Conservation (phyloP, 495 filamentous ascomycete genomes). For the Aspergillus diversus region DNA sequence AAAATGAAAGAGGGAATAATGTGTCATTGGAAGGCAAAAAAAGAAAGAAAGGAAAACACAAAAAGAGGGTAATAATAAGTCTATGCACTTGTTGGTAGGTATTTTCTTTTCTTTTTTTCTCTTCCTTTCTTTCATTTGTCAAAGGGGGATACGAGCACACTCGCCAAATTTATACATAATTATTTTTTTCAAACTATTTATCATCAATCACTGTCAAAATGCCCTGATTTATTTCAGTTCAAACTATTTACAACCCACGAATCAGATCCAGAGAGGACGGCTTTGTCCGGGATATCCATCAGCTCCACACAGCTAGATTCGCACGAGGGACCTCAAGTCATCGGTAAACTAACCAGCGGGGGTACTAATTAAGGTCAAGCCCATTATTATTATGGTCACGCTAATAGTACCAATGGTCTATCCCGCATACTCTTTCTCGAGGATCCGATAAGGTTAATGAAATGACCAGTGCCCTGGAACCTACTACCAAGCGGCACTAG, state of each 20-base stretch:
- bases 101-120: conserved; percentile 15
- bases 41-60: conserved; percentile 17
- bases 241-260: neutral
- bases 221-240: neutral
- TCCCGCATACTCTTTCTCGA: conserved; percentile 3
- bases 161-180: neutral
- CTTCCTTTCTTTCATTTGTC: conserved; percentile 1
- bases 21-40: conserved; percentile 26
- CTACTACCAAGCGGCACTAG: conserved; percentile 6
- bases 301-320: conserved; percentile 1
- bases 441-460: conserved; percentile 30
- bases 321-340: neutral
- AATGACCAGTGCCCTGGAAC: conserved; percentile 23
- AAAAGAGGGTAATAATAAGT: conserved; percentile 14
- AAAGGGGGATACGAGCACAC: neutral
- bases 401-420: neutral
- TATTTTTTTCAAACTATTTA: neutral
- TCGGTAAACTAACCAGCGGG: neutral
- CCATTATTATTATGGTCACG: conserved; percentile 1
- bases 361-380: neutral
- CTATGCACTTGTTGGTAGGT: neutral
- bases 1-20: conserved; percentile 25
- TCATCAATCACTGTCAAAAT: neutral
- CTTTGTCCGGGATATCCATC: neutral
- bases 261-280: neutral